Base-by-base conservation (phyloP, 2,329 filamentous ascomycete species). In the Dothideomycetidae sp. region DNA sequence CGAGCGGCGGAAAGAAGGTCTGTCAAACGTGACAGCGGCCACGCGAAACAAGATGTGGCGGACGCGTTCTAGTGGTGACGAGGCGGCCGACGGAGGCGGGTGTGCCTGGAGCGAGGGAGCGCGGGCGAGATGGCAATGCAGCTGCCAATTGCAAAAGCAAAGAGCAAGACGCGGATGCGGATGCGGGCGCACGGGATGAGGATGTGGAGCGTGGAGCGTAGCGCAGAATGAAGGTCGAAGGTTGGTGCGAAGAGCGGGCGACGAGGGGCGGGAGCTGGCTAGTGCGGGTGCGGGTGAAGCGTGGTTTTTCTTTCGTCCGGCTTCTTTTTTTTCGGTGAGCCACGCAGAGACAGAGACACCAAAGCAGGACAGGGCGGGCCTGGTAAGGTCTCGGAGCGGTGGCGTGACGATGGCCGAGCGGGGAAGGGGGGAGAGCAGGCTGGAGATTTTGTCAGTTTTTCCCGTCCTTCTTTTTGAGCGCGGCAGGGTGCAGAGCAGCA, bases 1-100 rank as follows among this genome's bases (percentile, higher is more conserved):
- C 36, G 42, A 42, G 44, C 41, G 33, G 39, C n/a, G n/a, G n/a
- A 45, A 43, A 47, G 44, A 49, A 45, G 50, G 45, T 53, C 45
- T 46, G 48, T 43, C 45, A 49, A 35, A 26, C 21, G 21, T 12
- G 33, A 33, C 33, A 29, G 33, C 29, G 34, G 30, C 16, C 37
- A 28, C 33, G 29, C 30, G 39, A 35, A 44, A 48, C 46, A 52
- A 47, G 46, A 51, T 52, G 46, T 44, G 46, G 48, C 41, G 47
- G 47, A 42, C 52, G 50, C 50, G 49, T 51, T 51, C 52, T 49
- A 49, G 52, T 50, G 47, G 48, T 46, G 45, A 26, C 21, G 21
- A n/a, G n/a, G 21, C 7, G 21, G 21, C 7, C 7, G 21, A n/a
- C 7, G 7, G 7, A n/a, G 21, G 21, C 21, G n/a, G n/a, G 7